These are phyloP conservation scores for Microdochium bolleyi DNA, from an alignment of 2,329 filamentous ascomycete species.

Conservation along the genomic window DNA sequence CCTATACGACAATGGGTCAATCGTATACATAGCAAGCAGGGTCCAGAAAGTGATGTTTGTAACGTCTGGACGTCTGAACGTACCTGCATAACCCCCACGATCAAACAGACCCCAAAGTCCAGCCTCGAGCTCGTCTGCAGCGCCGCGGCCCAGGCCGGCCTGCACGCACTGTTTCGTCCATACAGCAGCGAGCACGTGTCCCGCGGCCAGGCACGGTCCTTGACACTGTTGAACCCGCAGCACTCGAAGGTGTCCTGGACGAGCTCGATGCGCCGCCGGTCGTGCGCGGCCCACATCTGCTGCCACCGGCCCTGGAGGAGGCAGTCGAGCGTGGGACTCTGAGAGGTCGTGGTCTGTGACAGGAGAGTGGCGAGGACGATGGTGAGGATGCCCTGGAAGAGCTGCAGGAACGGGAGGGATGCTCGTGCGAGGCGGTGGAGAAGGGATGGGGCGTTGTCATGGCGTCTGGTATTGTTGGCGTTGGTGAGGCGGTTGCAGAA, in stretches of 20 bases:
- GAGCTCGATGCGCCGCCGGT: constrained; percentile 38
- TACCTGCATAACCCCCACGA: not conserved
- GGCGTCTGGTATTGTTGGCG: not conserved
- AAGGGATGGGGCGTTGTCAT: not conserved
- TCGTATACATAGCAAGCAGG: no score
- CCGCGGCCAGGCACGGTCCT: constrained; percentile 52
- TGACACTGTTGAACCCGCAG: constrained; percentile 52
- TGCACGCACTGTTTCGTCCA: constrained; percentile 4
- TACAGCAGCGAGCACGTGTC: constrained; percentile 1
- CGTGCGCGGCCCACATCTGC: constrained; percentile 39
- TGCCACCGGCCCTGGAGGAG: constrained; percentile 49
- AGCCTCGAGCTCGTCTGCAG: not conserved
- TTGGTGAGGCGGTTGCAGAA: constrained; percentile 10
- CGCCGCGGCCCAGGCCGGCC: constrained; percentile 3
- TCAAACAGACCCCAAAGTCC: not conserved
- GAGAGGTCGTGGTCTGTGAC: constrained; percentile 20
- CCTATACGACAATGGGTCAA: not conserved
- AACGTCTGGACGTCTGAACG: not conserved
- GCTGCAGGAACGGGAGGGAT: constrained; percentile 26
- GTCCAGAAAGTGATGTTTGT: no score
- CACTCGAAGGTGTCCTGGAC: constrained; percentile 62
- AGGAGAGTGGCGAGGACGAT: constrained; percentile 37
- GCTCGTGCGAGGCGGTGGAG: constrained; percentile 12
- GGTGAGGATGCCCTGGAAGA: constrained; percentile 31
- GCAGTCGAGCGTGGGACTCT: constrained; percentile 34